phyloP scores from a whole-genome alignment of 768 basidiomycete species.

The Phlebiopsis flavidoalba region DNA sequence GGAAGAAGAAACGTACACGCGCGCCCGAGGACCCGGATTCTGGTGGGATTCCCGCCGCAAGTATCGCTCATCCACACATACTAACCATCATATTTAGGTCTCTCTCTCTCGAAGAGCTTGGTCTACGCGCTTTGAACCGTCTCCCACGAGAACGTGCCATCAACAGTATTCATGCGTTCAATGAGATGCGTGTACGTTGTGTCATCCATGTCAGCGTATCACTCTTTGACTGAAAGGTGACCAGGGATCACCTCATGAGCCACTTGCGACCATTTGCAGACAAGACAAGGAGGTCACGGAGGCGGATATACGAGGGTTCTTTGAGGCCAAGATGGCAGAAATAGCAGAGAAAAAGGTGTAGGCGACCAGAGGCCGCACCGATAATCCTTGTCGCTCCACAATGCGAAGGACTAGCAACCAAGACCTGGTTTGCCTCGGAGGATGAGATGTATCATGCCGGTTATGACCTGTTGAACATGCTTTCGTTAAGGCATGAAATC shows the following conservation, averaged over 20 bases:
- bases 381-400: too few relatives aligned
- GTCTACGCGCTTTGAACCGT: slow-evolving; percentile 68
- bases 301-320: slow-evolving; percentile 64
- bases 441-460: too few relatives aligned
- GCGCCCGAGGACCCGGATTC: slow-evolving; percentile 85
- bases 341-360: background rate
- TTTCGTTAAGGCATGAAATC: too few relatives aligned
- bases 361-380: background rate
- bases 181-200: slow-evolving; percentile 67
- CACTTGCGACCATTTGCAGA: slow-evolving; percentile 79
- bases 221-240: background rate
- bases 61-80: too few relatives aligned
- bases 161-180: slow-evolving; percentile 81
- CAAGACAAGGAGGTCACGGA: slow-evolving; percentile 72
- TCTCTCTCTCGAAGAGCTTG: slow-evolving; percentile 79
- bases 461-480: too few relatives aligned
- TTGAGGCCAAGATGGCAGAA: slow-evolving; percentile 32
- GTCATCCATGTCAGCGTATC: background rate
- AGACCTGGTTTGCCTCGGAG: too few relatives aligned
- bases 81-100: slow-evolving; percentile 33
- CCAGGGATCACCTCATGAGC: slow-evolving; percentile 63
- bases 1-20: slow-evolving; percentile 82
- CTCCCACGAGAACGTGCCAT: slow-evolving; percentile 78
- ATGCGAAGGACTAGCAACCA: too few relatives aligned
- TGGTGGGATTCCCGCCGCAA: slow-evolving; percentile 32